phyloP scores from a whole-genome alignment of 345 rosid species.

The Litchi chinensis region DNA sequence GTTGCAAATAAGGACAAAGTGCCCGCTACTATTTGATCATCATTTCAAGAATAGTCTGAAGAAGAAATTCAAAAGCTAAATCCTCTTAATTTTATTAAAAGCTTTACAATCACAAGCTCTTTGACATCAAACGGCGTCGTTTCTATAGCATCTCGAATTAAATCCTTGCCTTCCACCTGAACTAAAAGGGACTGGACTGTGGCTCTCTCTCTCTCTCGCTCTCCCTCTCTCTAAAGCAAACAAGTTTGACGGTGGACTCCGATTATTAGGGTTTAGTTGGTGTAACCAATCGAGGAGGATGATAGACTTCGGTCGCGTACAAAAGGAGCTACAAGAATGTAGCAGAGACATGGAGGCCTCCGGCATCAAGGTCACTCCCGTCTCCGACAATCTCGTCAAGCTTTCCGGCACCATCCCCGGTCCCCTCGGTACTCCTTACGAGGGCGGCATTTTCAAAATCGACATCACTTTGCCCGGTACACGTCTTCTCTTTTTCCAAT shows the following conservation, averaged over 20 bases:
- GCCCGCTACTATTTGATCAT: too few species aligned
- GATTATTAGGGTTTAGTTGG: neutral
- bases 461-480: conserved; percentile 82
- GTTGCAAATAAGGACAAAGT: too few species aligned
- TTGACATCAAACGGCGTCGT: too few species aligned
- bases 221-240: neutral
- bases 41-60: too few species aligned
- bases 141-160: too few species aligned
- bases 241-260: neutral
- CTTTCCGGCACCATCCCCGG: conserved; percentile 87
- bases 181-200: neutral
- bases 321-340: conserved; percentile 91
- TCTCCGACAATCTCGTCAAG: conserved; percentile 72
- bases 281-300: conserved; percentile 29
- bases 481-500: neutral
- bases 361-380: conserved; percentile 73
- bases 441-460: conserved; percentile 87
- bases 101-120: too few species aligned
- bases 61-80: too few species aligned
- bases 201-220: neutral
- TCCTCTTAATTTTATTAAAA: too few species aligned
- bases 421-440: conserved; percentile 86
- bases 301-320: conserved; percentile 87
- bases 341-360: conserved; percentile 66
- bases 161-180: neutral